Base-by-base conservation (phyloP, 139 green algal species). In the Chlamydomonas sp. region DNA sequence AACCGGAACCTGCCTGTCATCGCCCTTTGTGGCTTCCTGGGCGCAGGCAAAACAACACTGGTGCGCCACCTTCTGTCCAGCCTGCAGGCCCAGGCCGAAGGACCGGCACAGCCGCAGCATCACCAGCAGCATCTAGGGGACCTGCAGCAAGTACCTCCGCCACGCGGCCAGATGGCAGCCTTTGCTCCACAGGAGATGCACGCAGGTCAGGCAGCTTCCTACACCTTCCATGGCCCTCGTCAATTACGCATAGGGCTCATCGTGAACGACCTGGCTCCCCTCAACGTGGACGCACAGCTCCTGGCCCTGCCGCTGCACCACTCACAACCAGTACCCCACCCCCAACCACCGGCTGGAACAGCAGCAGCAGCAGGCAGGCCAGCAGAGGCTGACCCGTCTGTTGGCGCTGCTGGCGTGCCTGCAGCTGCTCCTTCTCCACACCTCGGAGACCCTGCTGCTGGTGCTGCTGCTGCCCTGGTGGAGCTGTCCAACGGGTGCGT, bases 401-500 rank as follows among this genome's bases (percentile, higher is more conserved):
- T 49, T 0, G 31, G 31, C 31, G 0, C 31, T 49, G 31, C 31
- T 49, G 31, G 31, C 31, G 31, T 49, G 31, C 31, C 31, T 49
- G 31, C 31, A 49, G 31, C 31, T 49, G 31, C 31, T 49, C 31
- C 31, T 49, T 49, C 31, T 49, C 31, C 31, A 49, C 31, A 49
- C 31, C 31, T 49, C 31, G 31, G 31, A 49, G 31, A 49, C 31
- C 31, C 31, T 49, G 31, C 31, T 49, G 31, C 31, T 49, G 31
- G 31, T 49, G 31, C 31, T 49, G 31, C 31, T 49, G 31, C 31
- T 49, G 31, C 31, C 31, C 31, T 96, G 20, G 89, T 97, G 64
- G 93, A 97, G 90, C 87, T 96, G 8, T 92, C 69, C 71, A 98
- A 98, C 87, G 96, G 96, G 3, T 98, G 96, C 91, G 96, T 98